These are phyloP conservation scores for Fusarium nisikadoi DNA, from an alignment of 2,329 filamentous ascomycete genomes.

Conservation along the genomic window DNA sequence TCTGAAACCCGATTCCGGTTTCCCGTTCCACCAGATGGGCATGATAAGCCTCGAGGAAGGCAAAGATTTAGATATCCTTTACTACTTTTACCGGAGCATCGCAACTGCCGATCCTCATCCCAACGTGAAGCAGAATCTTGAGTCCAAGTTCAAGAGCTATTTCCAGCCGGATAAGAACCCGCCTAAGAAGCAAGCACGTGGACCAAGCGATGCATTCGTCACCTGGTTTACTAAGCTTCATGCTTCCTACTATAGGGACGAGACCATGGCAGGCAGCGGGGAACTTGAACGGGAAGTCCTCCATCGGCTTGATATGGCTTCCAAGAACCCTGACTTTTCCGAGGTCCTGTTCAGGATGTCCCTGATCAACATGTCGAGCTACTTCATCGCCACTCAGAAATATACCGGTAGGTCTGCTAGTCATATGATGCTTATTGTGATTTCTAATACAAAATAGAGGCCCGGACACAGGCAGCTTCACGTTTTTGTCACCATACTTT, in stretches of 20 bases:
- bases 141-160: slow-evolving; percentile 76
- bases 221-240: slow-evolving; percentile 90
- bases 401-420: slow-evolving; percentile 48
- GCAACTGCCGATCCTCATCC: slow-evolving; percentile 79
- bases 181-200: slow-evolving; percentile 46
- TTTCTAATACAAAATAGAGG: slow-evolving; percentile 50
- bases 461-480: slow-evolving; percentile 57
- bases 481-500: slow-evolving; percentile 73
- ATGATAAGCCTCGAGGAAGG: slow-evolving; percentile 83
- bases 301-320: slow-evolving; percentile 76
- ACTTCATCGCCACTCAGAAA: slow-evolving; percentile 69
- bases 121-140: slow-evolving; percentile 79
- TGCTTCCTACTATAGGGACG: slow-evolving; percentile 82
- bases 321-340: slow-evolving; percentile 75
- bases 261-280: slow-evolving; percentile 77
- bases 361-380: slow-evolving; percentile 86
- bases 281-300: slow-evolving; percentile 89
- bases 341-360: slow-evolving; percentile 80
- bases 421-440: neutral
- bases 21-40: slow-evolving; percentile 89
- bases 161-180: slow-evolving; percentile 51
- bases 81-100: slow-evolving; percentile 88
- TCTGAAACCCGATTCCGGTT: slow-evolving; percentile 81
- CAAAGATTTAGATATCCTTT: slow-evolving; percentile 85
- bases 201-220: slow-evolving; percentile 70